These are phyloP conservation scores for Lepidium africanum DNA, from an alignment of 345 rosid genomes.

Conservation along the genomic window DNA sequence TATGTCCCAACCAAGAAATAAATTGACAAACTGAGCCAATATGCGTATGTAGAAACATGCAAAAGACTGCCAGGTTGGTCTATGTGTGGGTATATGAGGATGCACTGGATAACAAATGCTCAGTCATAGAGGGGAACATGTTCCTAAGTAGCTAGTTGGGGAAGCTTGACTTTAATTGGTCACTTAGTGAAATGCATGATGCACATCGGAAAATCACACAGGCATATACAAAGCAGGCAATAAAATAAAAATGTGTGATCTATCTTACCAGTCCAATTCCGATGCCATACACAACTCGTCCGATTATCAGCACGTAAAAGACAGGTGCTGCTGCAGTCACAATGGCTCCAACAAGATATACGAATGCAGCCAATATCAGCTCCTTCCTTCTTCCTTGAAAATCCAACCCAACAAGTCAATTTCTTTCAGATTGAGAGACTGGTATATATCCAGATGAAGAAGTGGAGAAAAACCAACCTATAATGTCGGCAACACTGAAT, in stretches of 20 bases:
- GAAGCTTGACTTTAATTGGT: not conserved
- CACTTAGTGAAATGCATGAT: not conserved
- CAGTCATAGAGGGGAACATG: not conserved
- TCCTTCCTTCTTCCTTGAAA: slow-evolving; percentile 87
- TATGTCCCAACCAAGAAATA: not conserved
- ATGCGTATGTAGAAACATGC: not conserved
- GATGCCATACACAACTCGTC: slow-evolving; percentile 71
- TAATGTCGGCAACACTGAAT: slow-evolving; percentile 72
- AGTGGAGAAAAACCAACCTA: slow-evolving; percentile 42
- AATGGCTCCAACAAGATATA: slow-evolving; percentile 81
- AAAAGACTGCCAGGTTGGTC: not conserved
- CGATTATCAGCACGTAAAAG: slow-evolving; percentile 67
- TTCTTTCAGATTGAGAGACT: slow-evolving; percentile 6
- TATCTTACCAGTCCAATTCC: slow-evolving; percentile 90
- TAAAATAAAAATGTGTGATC: slow-evolving; percentile 1
- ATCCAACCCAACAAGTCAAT: slow-evolving; percentile 20
- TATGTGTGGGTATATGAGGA: not conserved
- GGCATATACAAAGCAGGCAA: not conserved
- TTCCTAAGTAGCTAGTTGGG: not conserved
- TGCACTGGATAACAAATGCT: not conserved
- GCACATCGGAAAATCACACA: not conserved
- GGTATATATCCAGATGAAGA: not conserved
- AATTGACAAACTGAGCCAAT: not conserved
- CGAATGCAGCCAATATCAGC: slow-evolving; percentile 57
- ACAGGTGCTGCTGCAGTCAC: slow-evolving; percentile 71